Conservation (phyloP, 371 early-diverging fungal species). For the Syncephalis plumigaleata region DNA sequence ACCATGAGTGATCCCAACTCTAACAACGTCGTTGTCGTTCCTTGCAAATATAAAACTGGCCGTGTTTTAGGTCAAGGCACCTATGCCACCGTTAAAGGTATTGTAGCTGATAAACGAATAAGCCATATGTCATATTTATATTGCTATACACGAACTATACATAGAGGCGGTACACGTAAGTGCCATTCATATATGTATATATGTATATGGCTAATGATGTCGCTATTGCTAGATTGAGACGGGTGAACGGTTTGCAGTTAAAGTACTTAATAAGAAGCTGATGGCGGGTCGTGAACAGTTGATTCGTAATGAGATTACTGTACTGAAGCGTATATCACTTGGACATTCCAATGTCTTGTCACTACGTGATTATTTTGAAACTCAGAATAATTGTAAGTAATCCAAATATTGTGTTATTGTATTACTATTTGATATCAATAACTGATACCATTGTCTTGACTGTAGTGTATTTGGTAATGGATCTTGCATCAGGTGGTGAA, state of each 20-base stretch:
- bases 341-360: constrained; percentile 77
- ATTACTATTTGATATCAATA: no score
- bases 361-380: constrained; percentile 83
- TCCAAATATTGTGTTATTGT: background rate
- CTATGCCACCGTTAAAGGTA: constrained; percentile 56
- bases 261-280: constrained; percentile 77
- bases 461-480: constrained; percentile 75
- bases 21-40: constrained; percentile 5
- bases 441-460: background rate
- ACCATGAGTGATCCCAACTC: no score
- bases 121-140: background rate
- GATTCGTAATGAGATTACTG: constrained; percentile 79
- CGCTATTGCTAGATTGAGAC: constrained; percentile 47
- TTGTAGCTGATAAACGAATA: background rate
- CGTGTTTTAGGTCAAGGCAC: constrained; percentile 44
- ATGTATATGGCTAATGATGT: background rate
- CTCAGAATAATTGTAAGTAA: constrained; percentile 59
- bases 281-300: constrained; percentile 80
- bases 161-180: constrained; percentile 23
- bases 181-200: background rate
- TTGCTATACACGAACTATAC: background rate
- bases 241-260: constrained; percentile 72
- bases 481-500: constrained; percentile 80
- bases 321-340: constrained; percentile 65
- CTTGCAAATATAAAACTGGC: constrained; percentile 55